Conservation (phyloP, 2,329 filamentous ascomycete species). For the Exophiala aquamarina region DNA sequence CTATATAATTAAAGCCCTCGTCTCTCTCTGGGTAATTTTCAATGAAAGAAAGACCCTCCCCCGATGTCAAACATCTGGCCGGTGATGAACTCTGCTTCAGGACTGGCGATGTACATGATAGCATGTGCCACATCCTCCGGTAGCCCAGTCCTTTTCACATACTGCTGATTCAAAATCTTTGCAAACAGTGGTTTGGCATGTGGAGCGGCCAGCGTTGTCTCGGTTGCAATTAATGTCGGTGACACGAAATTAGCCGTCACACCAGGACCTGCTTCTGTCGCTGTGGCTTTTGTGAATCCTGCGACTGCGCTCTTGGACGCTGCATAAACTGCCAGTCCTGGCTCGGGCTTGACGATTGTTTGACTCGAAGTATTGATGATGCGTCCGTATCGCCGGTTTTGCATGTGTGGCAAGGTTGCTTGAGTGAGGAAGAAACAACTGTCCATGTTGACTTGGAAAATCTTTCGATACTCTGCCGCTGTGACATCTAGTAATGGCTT, state of each 20-base stretch:
- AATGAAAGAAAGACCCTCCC: conserved; percentile 5
- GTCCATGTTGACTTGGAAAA: conserved; percentile 46
- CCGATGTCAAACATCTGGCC: conserved; percentile 42
- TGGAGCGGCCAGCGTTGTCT: conserved; percentile 46
- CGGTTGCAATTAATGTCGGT: conserved; percentile 50
- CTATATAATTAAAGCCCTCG: no score
- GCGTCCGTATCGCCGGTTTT: conserved; percentile 32
- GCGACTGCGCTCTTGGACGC: conserved; percentile 42
- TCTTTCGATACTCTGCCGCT: conserved; percentile 41
- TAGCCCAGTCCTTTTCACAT: conserved; percentile 7
- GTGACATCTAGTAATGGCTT: conserved; percentile 34
- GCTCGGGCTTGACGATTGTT: conserved; percentile 39
- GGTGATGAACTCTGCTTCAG: conserved; percentile 50
- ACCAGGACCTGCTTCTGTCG: conserved; percentile 39
- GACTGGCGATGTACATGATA: conserved; percentile 47
- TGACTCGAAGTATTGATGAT: conserved; percentile 45
- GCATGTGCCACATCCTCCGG: conserved; percentile 48
- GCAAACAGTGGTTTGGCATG: conserved; percentile 38
- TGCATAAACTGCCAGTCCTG: conserved; percentile 36
- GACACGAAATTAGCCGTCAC: conserved; percentile 51
- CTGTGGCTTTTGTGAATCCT: conserved; percentile 41
- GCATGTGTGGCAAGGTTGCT: conserved; percentile 33
- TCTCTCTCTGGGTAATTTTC: no score
- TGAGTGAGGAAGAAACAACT: conserved; percentile 47
- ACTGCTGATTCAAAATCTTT: conserved; percentile 1